These are phyloP conservation scores for Trichoderma breve DNA, from an alignment of 2,329 filamentous ascomycete genomes.

Conservation along the genomic window DNA sequence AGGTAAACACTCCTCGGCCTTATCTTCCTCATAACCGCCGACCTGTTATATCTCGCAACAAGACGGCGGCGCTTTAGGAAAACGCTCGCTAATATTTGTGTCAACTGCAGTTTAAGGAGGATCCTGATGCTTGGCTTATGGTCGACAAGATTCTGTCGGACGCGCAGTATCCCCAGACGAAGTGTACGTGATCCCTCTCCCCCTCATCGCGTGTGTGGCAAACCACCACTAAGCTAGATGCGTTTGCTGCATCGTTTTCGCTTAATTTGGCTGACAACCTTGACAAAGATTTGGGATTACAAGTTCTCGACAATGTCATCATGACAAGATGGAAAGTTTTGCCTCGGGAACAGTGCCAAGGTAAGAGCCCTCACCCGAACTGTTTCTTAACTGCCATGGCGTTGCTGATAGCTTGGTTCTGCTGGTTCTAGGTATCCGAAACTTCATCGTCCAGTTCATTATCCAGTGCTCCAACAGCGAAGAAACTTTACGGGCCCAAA, in stretches of 20 bases:
- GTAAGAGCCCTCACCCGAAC: conserved; percentile 40
- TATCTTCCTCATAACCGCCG: neutral
- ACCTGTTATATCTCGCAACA: neutral
- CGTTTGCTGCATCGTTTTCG: neutral
- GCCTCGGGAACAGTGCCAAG: conserved; percentile 92
- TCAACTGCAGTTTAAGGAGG: conserved; percentile 83
- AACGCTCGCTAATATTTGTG: neutral
- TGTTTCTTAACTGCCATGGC: neutral
- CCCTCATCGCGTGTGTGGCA: neutral
- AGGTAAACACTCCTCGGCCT: conserved; percentile 58
- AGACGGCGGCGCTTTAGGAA: neutral
- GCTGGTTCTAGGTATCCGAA: conserved; percentile 73
- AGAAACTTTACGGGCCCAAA: conserved; percentile 79
- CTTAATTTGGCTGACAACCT: conserved; percentile 28
- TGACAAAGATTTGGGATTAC: conserved; percentile 75
- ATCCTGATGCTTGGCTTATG: conserved; percentile 95
- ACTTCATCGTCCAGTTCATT: conserved; percentile 98
- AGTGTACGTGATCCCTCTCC: conserved; percentile 62
- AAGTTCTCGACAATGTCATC: conserved; percentile 97
- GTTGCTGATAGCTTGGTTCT: conserved; percentile 31
- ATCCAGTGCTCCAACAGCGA: conserved; percentile 89
- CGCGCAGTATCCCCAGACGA: conserved; percentile 90
- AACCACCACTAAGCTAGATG: neutral
- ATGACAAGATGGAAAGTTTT: conserved; percentile 99
- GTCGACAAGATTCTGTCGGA: conserved; percentile 96